Evolutionary conservation across 1,284 basidiomycete species (phyloP).

Genomic region (Macrocystidia cucumis): DNA sequence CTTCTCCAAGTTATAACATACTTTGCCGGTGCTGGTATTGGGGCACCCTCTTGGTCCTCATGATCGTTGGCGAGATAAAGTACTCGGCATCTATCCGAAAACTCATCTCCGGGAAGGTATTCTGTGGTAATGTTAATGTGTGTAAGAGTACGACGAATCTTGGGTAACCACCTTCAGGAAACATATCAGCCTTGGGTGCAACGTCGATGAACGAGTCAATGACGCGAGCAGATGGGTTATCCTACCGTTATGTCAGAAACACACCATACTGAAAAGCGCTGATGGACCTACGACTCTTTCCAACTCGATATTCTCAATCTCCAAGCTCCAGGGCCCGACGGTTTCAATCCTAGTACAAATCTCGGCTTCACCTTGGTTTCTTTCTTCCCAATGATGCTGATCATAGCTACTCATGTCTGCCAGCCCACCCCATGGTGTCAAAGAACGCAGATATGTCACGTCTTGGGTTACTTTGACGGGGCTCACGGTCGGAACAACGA

Average conservation of each 20-base stretch:
- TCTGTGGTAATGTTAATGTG: conserved; percentile 28
- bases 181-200: conserved; percentile 29
- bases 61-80: conserved; percentile 36
- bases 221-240: conserved; percentile 36
- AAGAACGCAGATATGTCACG: conserved; percentile 38
- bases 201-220: conserved; percentile 31
- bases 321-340: conserved; percentile 42
- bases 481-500: conserved; percentile 49
- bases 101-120: conserved; percentile 55
- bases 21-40: conserved; percentile 41
- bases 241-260: conserved; percentile 23
- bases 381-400: conserved; percentile 43
- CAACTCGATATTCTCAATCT: conserved; percentile 41
- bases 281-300: conserved; percentile 34
- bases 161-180: conserved; percentile 26
- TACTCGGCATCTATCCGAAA: conserved; percentile 48
- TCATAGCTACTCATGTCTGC: conserved; percentile 54
- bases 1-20: conserved; percentile 65
- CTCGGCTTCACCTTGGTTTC: conserved; percentile 44
- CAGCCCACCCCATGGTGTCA: conserved; percentile 29
- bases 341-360: conserved; percentile 45
- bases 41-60: conserved; percentile 21
- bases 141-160: neutral
- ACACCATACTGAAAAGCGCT: conserved; percentile 1
- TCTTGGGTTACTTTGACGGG: conserved; percentile 45